Base-by-base conservation (phyloP, 83 land plant species). In the Picea mariana region DNA sequence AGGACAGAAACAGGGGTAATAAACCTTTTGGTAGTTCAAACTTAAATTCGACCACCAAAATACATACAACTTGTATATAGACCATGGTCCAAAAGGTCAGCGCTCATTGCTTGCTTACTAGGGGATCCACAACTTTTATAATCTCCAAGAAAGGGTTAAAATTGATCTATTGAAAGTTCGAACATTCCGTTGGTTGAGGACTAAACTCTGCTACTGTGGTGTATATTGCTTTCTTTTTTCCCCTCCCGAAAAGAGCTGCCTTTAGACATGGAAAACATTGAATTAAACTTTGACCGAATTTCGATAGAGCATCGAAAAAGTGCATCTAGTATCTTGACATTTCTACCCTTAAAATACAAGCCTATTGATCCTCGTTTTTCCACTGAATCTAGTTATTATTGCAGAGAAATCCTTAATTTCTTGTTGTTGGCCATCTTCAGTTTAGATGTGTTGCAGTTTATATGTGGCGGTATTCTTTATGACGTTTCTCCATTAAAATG, bases 341-440 rank as follows among this genome's bases (percentile, higher is more conserved):
- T 9, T 52, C 58, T 52, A 52, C 13, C 58, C 15, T 52, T 52
- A 12, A 52, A 52, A 52, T 9, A 9, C 15, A 52, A 52, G 58
- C 12, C 12, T 52, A 52, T 11, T 52, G 13, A 52, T 47, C 34
- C 67, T 12, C 47, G 76, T 21, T 89, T 80, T 5, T 3, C 67
- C 5, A 58, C 13, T 20, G 77, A 24, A 34, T 42, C 76, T n/a
- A 72, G 76, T 23, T 7, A n/a, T 8, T 44, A 40, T 72, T 44
- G 55, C 76, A 34, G 44, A 71, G 13, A 72, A 72, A n/a, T 72
- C 24, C 7, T 27, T 69, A 9, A 72, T 72, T 42, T 72, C 76
- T 40, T 42, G 76, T 6, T 17, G 76, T 72, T 72, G 55, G 52
- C 1, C 8, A 72, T 72, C 18, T 52, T 52, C 21, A n/a, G 6